These are phyloP conservation scores for Candida fluviatilis DNA, from an alignment of 805 yeast genomes.

Conservation along the genomic window DNA sequence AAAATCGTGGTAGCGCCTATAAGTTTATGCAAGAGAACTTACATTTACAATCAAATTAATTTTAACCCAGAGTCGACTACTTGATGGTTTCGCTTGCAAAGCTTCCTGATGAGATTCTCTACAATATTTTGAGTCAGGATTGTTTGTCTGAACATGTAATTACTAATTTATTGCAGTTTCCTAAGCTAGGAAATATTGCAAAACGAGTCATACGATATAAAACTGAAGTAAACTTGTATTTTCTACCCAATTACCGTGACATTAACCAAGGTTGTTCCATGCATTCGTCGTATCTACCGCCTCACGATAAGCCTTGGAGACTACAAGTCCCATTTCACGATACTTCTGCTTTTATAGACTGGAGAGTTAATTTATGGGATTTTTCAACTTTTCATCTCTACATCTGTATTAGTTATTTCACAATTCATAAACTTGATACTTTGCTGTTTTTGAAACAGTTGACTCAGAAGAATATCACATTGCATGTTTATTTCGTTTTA, in stretches of 20 bases:
- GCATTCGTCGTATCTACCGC: neutral
- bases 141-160: conserved; percentile 1
- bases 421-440: conserved; percentile 4
- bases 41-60: no score
- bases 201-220: neutral
- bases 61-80: neutral
- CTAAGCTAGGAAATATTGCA: neutral
- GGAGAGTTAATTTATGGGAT: neutral
- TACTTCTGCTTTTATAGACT: neutral
- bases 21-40: no score
- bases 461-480: conserved; percentile 4
- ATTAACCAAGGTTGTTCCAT: conserved; percentile 1
- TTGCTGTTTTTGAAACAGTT: conserved; percentile 4
- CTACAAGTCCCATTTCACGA: neutral
- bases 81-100: neutral
- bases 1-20: no score
- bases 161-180: neutral
- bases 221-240: conserved; percentile 1
- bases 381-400: neutral
- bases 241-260: neutral
- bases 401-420: conserved; percentile 1
- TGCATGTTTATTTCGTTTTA: conserved; percentile 1
- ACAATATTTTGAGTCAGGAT: conserved; percentile 4
- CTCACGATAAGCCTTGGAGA: neutral
- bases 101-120: conserved; percentile 8